Conservation (phyloP, 371 early-diverging fungal species). For the Rhizopus stolonifer region DNA sequence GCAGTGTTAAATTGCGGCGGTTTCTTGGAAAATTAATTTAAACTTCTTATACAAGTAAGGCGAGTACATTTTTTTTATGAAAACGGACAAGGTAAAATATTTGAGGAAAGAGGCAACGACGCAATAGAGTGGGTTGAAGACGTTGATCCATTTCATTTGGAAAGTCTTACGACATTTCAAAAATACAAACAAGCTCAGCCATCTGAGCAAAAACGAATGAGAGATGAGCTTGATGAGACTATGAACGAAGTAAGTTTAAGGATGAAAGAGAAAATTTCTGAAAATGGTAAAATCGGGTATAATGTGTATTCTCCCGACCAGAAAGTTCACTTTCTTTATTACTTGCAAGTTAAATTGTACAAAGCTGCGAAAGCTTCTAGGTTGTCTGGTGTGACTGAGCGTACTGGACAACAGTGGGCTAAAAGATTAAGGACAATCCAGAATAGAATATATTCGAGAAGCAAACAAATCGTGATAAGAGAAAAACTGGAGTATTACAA, state of each 20-base stretch:
- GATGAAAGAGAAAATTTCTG: neutral
- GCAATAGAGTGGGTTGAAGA: constrained; percentile 6
- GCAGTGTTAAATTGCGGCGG: no score
- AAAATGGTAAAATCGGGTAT: neutral
- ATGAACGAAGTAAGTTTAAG: neutral
- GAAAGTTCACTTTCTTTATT: constrained; percentile 8
- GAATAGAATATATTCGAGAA: no score
- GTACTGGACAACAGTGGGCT: no score
- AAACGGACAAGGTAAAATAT: constrained; percentile 1
- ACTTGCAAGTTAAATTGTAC: constrained; percentile 8
- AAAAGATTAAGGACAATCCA: no score
- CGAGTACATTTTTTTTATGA: no score
- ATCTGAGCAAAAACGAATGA: constrained; percentile 14
- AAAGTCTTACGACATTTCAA: constrained; percentile 8
- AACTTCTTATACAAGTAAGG: no score
- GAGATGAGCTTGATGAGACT: constrained; percentile 10
- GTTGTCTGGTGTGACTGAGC: no score
- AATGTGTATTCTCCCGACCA: constrained; percentile 11
- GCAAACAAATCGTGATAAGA: constrained; percentile 5
- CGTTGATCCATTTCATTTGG: constrained; percentile 10
- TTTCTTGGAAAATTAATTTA: no score
- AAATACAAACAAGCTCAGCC: constrained; percentile 15
- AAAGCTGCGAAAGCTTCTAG: constrained; percentile 8
- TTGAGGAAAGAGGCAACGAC: constrained; percentile 1
- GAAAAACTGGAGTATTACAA: constrained; percentile 6